Base-by-base conservation (phyloP, 2,329 filamentous ascomycete genomes). In the Didymella glomerata region DNA sequence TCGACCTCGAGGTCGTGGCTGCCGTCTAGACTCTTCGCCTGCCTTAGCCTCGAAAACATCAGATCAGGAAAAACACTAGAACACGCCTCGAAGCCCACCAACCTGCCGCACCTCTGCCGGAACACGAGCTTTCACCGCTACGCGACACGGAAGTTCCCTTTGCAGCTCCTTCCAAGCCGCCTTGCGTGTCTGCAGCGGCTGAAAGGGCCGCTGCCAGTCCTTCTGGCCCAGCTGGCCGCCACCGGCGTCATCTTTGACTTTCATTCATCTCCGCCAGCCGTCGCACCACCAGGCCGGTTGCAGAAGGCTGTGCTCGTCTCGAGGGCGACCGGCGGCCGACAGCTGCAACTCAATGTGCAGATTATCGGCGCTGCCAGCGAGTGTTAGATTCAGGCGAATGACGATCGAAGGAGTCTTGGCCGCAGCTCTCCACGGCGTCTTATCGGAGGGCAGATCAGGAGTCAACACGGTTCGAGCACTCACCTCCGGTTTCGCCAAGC, bases 51-150 rank as follows among this genome's bases (percentile, higher is more conserved):
- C 7, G 16, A 14, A 24, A 40, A 7, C 13, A 41, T 14, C 38
- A 14, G 38, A 52, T 40, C 13, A 30, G 48, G 54, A 48, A 57
- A 57, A 38, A 34, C 38, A 34, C 38, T 48, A 48, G 36, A 53
- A 49, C 14, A 52, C 38, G 20, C 24, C 24, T 18, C 45, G 49
- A 50, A 58, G 38, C 44, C 22, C 36, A 20, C 16, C 20, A 27
- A 10, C 42, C 38, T 22, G 38, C 27, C 45, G 36, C 22, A 28
- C 13, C 2, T 30, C 20, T 49, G 22, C 47, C 27, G 42, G 13
- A 32, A 52, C 48, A 44, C 48, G 32, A 53, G 45, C n/a, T 28
- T 44, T 48, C 40, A 41, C 49, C 48, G 55, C 55, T 53, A 51
- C 32, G 27, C 44, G 16, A 51, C 18, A 38, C 49, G 45, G 45